Base-by-base conservation (phyloP, 2,329 filamentous ascomycete species). In the Cladosporium austrohemisphaericum region DNA sequence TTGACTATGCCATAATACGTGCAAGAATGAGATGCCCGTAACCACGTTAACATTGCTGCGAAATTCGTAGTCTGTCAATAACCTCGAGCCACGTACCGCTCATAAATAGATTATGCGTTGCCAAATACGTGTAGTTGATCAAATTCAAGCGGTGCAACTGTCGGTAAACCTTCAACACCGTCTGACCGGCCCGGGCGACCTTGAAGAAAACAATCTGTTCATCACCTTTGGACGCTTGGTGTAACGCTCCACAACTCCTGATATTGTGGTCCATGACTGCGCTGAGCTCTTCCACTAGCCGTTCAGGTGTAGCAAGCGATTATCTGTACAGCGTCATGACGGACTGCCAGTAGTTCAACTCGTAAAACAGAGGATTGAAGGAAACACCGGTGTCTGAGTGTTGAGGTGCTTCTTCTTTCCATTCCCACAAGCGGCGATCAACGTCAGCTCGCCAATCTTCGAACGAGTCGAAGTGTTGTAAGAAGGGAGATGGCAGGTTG, bases 301-400 rank as follows among this genome's bases (percentile, higher is more conserved):
- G 83, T 32, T 86, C 81, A 1, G 92, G 92, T 14, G 95, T 88
- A 86, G 53, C 95, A 70, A 67, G 55, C 4, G 66, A 90, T 68
- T 95, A 92, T 49, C 92, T 79, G 66, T 97, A 97, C 16, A 97
- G 79, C 85, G 95, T 90, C 57, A 96, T 94, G 53, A 97, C 84
- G 3, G 90, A 89, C 66, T 96, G 92, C 91, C 92, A 97, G 69
- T 97, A 97, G 68, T 97, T 97, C 53, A 97, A 77, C 60, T 96
- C 89, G 4, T 96, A 71, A 60, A 97, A 95, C 49, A 95, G 86
- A 1, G 88, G 83, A 0, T 87, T 90, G 65, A 97, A 97, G 3
- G 83, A 83, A 2, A 97, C 93, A 1, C 91, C 91, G 0, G 88
- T 95, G 51, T 93, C 83, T 18, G 80, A 71, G 54, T 85, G 84